Base-by-base conservation (phyloP, 2,329 filamentous ascomycete species). In the Talaromyces sp. region DNA sequence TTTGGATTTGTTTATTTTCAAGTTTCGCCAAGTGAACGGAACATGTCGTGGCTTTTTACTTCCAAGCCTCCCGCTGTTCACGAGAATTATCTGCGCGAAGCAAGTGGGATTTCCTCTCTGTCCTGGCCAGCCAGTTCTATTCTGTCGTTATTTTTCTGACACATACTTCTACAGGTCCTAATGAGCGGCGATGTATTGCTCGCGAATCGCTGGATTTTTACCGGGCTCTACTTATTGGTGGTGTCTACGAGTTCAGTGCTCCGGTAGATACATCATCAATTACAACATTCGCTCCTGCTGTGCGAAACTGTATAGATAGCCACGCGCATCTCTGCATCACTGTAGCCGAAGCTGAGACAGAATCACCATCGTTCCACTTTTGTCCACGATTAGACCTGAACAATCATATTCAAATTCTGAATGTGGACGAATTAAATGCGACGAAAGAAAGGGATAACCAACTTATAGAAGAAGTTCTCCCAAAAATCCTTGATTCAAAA, bases 171-270 rank as follows among this genome's bases (percentile, higher is more conserved):
- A 38, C 19, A 58, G 57, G 57, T 54, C 57, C 57, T 3, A 54
- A 58, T 48, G 50, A 58, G 29, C 19, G 51, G 8, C 57, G 57
- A 11, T 35, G 32, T 5, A 53, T 53, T 46, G 52, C 21, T 41
- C 48, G 57, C 2, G 57, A 58, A 29, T 50, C 52, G 3, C 17
- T 58, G n/a, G 57, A 51, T 9, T 58, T 46, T 41, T 58, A 54
- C n/a, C 21, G 41, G 27, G 32, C 57, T 3, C 32, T 43, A 5
- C 14, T 43, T 32, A 29, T 58, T 31, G 57, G 50, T 17, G 57
- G 31, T 19, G 38, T 58, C 5, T 58, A 58, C 50, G 57, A 54
- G 35, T 53, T 58, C 52, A n/a, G 50, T 26, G 12, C 8, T 21
- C n/a, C 27, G 11, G 26, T 32, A 29, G 48, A 58, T 38, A 31